Percentiles rank a stretch among this genome's conserved stretches.
These are phyloP conservation scores for Epichloe bromicola DNA, from an alignment of 2,329 filamentous ascomycete species.

Conservation along the genomic window DNA sequence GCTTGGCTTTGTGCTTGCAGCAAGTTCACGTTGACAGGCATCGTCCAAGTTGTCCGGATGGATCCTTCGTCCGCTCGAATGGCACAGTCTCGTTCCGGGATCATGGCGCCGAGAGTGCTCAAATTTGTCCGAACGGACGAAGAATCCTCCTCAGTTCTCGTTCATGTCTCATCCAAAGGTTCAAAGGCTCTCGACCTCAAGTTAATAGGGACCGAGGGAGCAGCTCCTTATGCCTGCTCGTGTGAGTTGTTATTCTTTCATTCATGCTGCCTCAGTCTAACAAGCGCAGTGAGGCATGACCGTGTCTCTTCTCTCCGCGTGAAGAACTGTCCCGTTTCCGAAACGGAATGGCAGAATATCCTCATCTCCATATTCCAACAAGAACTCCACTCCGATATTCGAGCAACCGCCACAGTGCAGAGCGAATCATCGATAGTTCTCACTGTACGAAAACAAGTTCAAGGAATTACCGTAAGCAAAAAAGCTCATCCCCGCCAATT, in stretches of 20 bases:
- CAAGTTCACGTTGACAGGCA: too few relatives aligned
- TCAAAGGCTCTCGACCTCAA: conserved; percentile 48
- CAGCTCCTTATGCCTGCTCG: conserved; percentile 42
- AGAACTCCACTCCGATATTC: conserved; percentile 38
- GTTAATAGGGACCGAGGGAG: conserved; percentile 53
- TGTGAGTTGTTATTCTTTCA: conserved; percentile 28
- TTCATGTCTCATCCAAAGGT: conserved; percentile 41
- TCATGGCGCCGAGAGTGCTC: conserved; percentile 30
- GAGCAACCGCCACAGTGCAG: conserved; percentile 45
- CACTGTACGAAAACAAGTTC: conserved; percentile 50
- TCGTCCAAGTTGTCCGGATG: not conserved
- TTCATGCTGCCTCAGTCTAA: not conserved
- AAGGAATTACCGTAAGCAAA: conserved; percentile 51
- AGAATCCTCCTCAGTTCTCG: conserved; percentile 41
- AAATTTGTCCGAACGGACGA: conserved; percentile 44
- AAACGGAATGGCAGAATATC: conserved; percentile 54
- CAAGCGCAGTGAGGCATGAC: conserved; percentile 40
- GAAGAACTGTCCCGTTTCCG: conserved; percentile 39
- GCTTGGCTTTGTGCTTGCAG: not conserved
- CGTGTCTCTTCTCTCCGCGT: conserved; percentile 38
- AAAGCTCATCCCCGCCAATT: not conserved
- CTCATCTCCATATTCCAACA: conserved; percentile 44
- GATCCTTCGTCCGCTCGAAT: not conserved
- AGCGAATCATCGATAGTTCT: conserved; percentile 41
- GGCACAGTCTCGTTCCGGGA: not conserved